Conservation (phyloP, 2,329 filamentous ascomycete species). For the Cytospora piceicola region DNA sequence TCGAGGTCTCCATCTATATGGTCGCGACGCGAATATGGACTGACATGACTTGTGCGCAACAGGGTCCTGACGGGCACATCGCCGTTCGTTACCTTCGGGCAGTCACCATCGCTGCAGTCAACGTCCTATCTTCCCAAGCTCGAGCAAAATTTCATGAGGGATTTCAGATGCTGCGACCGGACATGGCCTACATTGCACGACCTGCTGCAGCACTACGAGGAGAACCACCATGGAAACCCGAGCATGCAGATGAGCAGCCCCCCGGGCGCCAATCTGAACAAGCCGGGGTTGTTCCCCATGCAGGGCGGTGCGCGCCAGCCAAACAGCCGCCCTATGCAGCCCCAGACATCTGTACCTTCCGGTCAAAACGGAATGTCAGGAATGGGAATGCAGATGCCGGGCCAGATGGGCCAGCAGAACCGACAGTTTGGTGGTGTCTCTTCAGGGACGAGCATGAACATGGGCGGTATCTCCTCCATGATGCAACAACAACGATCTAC, state of each 20-base stretch:
- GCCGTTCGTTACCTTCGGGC: conserved; percentile 73
- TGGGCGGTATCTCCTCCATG: conserved; percentile 46
- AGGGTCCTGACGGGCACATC: conserved; percentile 98
- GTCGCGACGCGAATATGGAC: conserved; percentile 29
- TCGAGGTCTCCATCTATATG: conserved; percentile 6
- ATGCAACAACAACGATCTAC: conserved; percentile 50
- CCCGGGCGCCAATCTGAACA: conserved; percentile 34
- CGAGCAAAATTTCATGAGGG: conserved; percentile 96
- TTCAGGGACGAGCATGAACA: conserved; percentile 39
- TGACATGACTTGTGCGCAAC: conserved; percentile 39
- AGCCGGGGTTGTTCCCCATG: conserved; percentile 24
- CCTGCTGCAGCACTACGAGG: conserved; percentile 94
- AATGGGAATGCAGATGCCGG: conserved; percentile 29
- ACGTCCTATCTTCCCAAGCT: conserved; percentile 95
- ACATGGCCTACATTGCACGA: conserved; percentile 92
- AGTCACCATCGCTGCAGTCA: conserved; percentile 95
- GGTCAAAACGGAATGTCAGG: conserved; percentile 26
- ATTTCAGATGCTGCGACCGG: conserved; percentile 93
- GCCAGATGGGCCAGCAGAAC: conserved; percentile 41
- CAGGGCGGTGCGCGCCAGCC: conserved; percentile 26
- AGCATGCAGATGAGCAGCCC: conserved; percentile 45
- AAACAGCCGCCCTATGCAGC: conserved; percentile 23
- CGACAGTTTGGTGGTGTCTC: conserved; percentile 31
- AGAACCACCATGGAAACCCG: conserved; percentile 78
- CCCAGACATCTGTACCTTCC: conserved; percentile 27